These are phyloP conservation scores for Lactarius vividus DNA, from an alignment of 768 basidiomycete genomes.

Conservation along the genomic window DNA sequence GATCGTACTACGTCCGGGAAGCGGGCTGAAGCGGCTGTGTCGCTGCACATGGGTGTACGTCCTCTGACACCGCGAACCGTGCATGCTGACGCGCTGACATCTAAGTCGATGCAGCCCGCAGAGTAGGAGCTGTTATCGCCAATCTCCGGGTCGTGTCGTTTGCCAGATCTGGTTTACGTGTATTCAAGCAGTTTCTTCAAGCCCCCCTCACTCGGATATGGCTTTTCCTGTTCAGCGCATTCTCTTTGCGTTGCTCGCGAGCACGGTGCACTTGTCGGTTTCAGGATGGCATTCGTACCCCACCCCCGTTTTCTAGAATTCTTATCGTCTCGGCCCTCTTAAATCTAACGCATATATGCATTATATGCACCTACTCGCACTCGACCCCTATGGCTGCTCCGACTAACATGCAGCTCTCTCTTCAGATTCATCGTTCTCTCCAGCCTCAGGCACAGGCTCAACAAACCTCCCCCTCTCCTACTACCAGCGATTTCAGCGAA, in stretches of 20 bases:
- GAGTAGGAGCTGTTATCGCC: conserved; percentile 11
- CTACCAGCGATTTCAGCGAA: conserved; percentile 26
- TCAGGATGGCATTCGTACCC: conserved; percentile 26
- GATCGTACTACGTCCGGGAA: conserved; percentile 16
- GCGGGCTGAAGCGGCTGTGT: conserved; percentile 6
- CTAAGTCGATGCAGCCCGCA: conserved; percentile 23
- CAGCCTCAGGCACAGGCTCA: conserved; percentile 14
- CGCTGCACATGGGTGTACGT: conserved; percentile 15
- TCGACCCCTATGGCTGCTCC: conserved; percentile 13
- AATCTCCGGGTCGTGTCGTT: conserved; percentile 15
- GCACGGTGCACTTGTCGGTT: conserved; percentile 15
- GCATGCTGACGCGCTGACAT: conserved; percentile 23
- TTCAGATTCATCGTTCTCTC: conserved; percentile 17
- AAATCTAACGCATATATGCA: conserved; percentile 1
- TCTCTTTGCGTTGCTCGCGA: conserved; percentile 18
- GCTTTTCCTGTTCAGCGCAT: conserved; percentile 14
- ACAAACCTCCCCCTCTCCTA: conserved; percentile 25
- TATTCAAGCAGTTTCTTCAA: background rate
- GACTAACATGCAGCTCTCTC: conserved; percentile 15
- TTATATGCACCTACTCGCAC: background rate
- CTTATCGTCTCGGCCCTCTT: conserved; percentile 4
- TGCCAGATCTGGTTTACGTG: conserved; percentile 24
- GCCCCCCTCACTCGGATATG: conserved; percentile 8
- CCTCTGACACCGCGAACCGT: conserved; percentile 20
- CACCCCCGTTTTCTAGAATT: conserved; percentile 20